Evolutionary conservation across 192 early-diverging fungal species (phyloP).

Genomic region (Phlyctochytrium arcticum): DNA sequence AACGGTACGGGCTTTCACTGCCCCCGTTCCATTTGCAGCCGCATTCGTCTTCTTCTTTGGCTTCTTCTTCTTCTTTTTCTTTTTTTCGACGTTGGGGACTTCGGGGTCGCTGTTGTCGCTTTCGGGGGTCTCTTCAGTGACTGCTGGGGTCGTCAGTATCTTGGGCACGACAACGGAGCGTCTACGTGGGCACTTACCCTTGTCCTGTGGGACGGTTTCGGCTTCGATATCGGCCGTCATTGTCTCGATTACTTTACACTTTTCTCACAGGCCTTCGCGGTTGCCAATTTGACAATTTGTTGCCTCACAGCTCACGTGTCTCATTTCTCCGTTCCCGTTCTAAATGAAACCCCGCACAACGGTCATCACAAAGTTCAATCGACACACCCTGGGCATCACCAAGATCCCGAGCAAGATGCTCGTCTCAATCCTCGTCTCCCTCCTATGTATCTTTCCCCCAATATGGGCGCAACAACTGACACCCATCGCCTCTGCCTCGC

Average conservation of each 20-base stretch:
- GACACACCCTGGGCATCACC: neutral
- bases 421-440: neutral
- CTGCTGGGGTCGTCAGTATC: neutral
- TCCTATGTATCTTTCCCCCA: neutral
- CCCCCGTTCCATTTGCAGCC: neutral
- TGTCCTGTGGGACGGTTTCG: neutral
- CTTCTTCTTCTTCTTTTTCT: constrained; percentile 67
- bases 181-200: too few species aligned
- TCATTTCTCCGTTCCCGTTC: too few species aligned
- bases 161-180: too few species aligned
- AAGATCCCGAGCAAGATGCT: neutral
- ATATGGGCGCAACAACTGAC: neutral
- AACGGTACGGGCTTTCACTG: neutral
- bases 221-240: neutral
- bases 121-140: too few species aligned
- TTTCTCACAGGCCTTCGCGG: neutral
- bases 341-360: neutral
- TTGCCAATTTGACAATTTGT: neutral
- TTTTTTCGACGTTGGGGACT: constrained; percentile 80
- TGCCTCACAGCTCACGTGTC: too few species aligned
- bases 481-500: neutral
- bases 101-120: too few species aligned
- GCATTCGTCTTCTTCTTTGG: constrained; percentile 56
- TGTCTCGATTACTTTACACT: neutral
- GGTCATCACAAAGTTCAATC: neutral